Conservation (phyloP, 2,329 filamentous ascomycete genomes). For the Paraconiothyrium sp. region DNA sequence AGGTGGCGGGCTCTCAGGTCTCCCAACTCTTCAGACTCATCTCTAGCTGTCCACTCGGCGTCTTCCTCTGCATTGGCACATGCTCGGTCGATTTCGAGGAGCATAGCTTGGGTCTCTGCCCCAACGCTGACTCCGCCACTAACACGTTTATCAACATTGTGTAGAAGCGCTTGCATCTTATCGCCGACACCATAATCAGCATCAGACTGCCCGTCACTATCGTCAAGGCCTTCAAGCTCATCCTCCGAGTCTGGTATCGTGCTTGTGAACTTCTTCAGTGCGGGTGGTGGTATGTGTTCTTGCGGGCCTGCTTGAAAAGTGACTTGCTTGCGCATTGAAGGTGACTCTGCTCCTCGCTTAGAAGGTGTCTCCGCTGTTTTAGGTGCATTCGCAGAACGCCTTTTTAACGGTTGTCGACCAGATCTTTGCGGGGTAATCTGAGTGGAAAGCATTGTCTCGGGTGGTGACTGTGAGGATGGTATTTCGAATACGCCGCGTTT, state of each 20-base stretch:
- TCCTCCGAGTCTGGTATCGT: slow-evolving; percentile 48
- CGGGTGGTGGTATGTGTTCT: slow-evolving; percentile 24
- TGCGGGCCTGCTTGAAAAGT: slow-evolving; percentile 31
- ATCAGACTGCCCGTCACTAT: slow-evolving; percentile 23
- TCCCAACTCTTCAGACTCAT: slow-evolving; percentile 23
- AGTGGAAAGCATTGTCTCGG: slow-evolving; percentile 41
- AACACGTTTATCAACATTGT: not conserved
- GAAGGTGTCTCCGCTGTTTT: slow-evolving; percentile 36
- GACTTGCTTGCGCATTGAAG: slow-evolving; percentile 43
- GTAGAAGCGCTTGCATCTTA: slow-evolving; percentile 17
- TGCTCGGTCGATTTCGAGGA: slow-evolving; percentile 37
- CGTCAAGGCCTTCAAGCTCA: slow-evolving; percentile 36
- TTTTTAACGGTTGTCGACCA: slow-evolving; percentile 26
- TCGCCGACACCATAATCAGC: slow-evolving; percentile 12
- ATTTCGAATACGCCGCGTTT: slow-evolving; percentile 43
- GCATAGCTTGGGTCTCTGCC: slow-evolving; percentile 38
- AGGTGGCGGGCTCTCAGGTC: not conserved
- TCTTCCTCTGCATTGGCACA: slow-evolving; percentile 29
- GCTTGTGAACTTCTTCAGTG: slow-evolving; percentile 37
- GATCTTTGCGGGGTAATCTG: slow-evolving; percentile 34
- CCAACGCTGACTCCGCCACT: slow-evolving; percentile 26
- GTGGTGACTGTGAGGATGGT: slow-evolving; percentile 48
- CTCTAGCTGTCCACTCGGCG: not conserved
- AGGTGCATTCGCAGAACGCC: slow-evolving; percentile 23
- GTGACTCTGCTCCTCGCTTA: slow-evolving; percentile 34